phyloP scores from a whole-genome alignment of 441 rosid species.

The Eruca vesicaria region DNA sequence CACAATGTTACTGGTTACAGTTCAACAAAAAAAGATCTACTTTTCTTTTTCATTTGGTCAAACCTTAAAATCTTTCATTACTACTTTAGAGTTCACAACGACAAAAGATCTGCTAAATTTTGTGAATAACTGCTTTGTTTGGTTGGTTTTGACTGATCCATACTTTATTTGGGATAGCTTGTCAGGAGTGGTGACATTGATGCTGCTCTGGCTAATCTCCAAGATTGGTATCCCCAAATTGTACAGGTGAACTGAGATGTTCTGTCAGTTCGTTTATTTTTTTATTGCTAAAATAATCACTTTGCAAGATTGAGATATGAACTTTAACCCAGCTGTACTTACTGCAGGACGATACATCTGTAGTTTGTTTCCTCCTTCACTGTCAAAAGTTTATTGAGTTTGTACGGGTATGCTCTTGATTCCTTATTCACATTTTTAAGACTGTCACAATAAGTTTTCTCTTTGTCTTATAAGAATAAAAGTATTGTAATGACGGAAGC shows the following conservation, averaged over 20 bases:
- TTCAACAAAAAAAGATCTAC: neutral
- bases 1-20: neutral
- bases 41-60: neutral
- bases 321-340: constrained; percentile 26
- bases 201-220: constrained; percentile 63
- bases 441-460: neutral
- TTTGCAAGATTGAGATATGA: constrained; percentile 14
- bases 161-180: constrained; percentile 49
- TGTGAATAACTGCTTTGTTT: neutral
- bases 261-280: neutral
- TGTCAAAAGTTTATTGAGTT: constrained; percentile 90
- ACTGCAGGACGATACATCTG: constrained; percentile 89
- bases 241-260: constrained; percentile 54
- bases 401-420: constrained; percentile 66
- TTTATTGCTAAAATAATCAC: neutral
- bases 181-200: constrained; percentile 82
- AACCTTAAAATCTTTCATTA: neutral
- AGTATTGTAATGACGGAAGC: neutral
- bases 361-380: constrained; percentile 85
- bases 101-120: neutral
- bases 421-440: constrained; percentile 7
- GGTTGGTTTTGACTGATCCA: constrained; percentile 15
- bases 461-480: neutral
- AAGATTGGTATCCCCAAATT: constrained; percentile 77
- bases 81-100: neutral